A percentile compares a stretch with the other conserved stretches of the same genome.
These are phyloP conservation scores for Sugiyamaella smithiae DNA, from an alignment of 805 yeast genomes.

Conservation along the genomic window DNA sequence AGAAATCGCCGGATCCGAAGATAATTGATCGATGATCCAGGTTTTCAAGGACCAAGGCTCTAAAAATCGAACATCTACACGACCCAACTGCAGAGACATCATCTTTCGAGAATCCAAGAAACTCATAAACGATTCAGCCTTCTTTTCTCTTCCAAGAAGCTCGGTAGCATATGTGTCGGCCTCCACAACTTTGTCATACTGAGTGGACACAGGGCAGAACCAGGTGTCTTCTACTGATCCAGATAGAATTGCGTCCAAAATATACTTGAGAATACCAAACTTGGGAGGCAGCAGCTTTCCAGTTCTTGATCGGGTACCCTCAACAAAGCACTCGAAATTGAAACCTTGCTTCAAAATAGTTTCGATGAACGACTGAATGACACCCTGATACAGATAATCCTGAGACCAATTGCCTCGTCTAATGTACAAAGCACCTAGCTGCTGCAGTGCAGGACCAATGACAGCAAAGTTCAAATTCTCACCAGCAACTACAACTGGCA, in stretches of 20 bases:
- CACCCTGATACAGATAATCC: conserved; percentile 44
- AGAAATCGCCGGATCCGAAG: conserved; percentile 9
- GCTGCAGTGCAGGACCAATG: conserved; percentile 49
- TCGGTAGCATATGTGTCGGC: conserved; percentile 53
- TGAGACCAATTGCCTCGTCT: conserved; percentile 43
- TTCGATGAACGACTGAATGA: conserved; percentile 45
- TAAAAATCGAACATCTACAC: conserved; percentile 41
- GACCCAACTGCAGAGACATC: conserved; percentile 37
- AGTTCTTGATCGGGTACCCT: conserved; percentile 64
- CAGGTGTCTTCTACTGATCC: conserved; percentile 42
- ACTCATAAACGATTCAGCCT: conserved; percentile 47
- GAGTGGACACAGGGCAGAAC: conserved; percentile 56
- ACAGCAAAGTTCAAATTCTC: conserved; percentile 60
- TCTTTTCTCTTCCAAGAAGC: conserved; percentile 55
- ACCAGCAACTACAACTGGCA: conserved; percentile 63
- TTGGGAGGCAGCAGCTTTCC: conserved; percentile 64
- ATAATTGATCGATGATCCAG: conserved; percentile 33
- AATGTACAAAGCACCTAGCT: conserved; percentile 56
- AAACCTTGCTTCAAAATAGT: conserved; percentile 47
- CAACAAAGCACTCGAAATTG: conserved; percentile 58
- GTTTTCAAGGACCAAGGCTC: conserved; percentile 41
- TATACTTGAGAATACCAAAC: conserved; percentile 56
- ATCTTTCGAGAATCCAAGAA: conserved; percentile 36
- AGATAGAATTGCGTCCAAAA: conserved; percentile 45
- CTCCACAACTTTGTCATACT: conserved; percentile 60